These are phyloP conservation scores for Termitomyces sp. DNA, from an alignment of 768 basidiomycete species.

Conservation along the genomic window DNA sequence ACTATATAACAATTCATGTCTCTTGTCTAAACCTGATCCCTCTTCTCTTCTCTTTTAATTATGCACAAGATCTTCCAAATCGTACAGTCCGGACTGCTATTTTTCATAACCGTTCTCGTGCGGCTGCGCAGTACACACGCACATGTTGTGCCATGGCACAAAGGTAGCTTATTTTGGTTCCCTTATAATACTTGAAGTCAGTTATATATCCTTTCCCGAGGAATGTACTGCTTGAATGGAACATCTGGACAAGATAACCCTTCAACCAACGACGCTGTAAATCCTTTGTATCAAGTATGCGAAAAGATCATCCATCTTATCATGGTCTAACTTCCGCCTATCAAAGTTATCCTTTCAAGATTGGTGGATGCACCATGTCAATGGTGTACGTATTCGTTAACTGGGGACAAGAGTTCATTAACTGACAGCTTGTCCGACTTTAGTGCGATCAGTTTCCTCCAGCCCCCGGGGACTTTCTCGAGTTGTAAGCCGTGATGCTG, in stretches of 20 bases:
- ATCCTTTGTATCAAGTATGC: conserved; percentile 38
- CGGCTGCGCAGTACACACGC: conserved; percentile 10
- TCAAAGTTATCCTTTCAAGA: conserved; percentile 14
- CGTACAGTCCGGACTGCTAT: not conserved
- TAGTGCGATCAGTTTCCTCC: conserved; percentile 41
- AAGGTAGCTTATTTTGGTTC: conserved; percentile 4
- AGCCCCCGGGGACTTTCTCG: conserved; percentile 32
- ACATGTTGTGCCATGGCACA: conserved; percentile 14
- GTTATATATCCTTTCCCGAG: conserved; percentile 5
- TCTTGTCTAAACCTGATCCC: not conserved
- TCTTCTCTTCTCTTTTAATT: not conserved
- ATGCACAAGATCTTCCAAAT: not conserved
- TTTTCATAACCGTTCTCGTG: conserved; percentile 1
- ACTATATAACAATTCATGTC: not conserved
- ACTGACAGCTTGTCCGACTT: not conserved
- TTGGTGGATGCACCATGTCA: conserved; percentile 27
- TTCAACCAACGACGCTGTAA: conserved; percentile 34
- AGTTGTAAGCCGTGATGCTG: conserved; percentile 26
- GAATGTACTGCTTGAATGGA: conserved; percentile 43
- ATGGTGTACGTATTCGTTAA: conserved; percentile 20
- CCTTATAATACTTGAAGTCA: not conserved
- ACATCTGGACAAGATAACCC: conserved; percentile 23
- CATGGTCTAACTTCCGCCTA: not conserved
- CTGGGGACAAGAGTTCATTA: not conserved
- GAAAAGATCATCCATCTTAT: not conserved